Evolutionary conservation across 148 eudicot genomes (phyloP).

Genomic region (Chenopodium formosanum): DNA sequence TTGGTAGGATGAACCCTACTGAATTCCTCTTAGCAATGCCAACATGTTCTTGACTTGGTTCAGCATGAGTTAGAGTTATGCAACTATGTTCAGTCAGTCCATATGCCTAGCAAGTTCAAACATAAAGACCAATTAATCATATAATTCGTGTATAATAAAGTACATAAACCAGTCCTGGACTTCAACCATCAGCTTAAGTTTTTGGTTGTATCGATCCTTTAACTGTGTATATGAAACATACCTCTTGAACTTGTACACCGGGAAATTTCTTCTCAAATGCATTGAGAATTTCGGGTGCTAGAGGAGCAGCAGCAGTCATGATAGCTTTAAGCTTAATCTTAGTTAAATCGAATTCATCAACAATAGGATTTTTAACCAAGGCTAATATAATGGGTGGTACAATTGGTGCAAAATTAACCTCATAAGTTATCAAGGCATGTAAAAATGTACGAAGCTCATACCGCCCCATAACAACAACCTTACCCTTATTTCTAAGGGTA

Average conservation of each 20-base stretch:
- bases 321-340: slow-evolving; percentile 63
- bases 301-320: slow-evolving; percentile 98
- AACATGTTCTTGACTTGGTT: slow-evolving; percentile 56
- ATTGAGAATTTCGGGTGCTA: slow-evolving; percentile 78
- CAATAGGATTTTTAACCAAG: slow-evolving; percentile 63
- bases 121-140: no score
- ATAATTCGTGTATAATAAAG: no score
- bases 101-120: slow-evolving; percentile 54
- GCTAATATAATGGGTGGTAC: slow-evolving; percentile 86
- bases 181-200: no score
- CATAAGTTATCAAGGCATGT: slow-evolving; percentile 52
- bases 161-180: no score
- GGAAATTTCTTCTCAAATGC: slow-evolving; percentile 83
- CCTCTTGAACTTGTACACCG: slow-evolving; percentile 84
- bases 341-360: slow-evolving; percentile 73
- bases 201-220: no score
- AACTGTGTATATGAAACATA: not conserved
- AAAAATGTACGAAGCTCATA: slow-evolving; percentile 66
- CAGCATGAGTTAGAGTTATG: slow-evolving; percentile 77
- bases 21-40: slow-evolving; percentile 73
- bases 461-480: slow-evolving; percentile 80
- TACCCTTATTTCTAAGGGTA: slow-evolving; percentile 82
- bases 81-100: slow-evolving; percentile 98
- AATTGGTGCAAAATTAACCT: slow-evolving; percentile 79
- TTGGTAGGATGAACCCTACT: slow-evolving; percentile 85